Evolutionary conservation across 805 yeast genomes (phyloP), one percentile per base, ranked within the genome.

Genomic region (Monosporozyma unispora): DNA sequence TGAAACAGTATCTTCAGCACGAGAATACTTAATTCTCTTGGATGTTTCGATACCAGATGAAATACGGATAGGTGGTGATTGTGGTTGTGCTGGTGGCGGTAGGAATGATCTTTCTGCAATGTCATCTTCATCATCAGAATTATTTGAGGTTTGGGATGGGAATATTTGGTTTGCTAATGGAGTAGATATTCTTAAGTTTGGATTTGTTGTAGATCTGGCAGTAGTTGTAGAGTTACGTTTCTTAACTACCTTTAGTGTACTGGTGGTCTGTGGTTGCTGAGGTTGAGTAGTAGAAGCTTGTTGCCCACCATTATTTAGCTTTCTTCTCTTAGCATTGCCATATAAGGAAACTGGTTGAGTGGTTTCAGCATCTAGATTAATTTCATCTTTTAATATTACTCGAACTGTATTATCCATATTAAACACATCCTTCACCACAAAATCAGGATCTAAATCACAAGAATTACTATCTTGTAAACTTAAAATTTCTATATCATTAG

Each of bases 401-500:
- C 75, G 65, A 8, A 79, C 74, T 4, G 73, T 64, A 50, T 72
- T 75, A 50, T 69, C 73, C 12, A 67, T 64, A 47, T 73, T 78
- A 57, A 87, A 84, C 5, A 85, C 81, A 56, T 84, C 87, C 9
- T 74, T 75, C 0, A 81, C 83, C 2, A 64, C 52, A 54, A 81
- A 86, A 52, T 85, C 95, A 0, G 90, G 90, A 63, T 87, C 96
- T 50, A 87, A 67, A 60, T 87, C 95, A 56, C 90, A 84, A 50
- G 75, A 75, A 51, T 79, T 76, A 40, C 64, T 64, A 62, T 86
- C 91, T 59, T 86, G 95, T 4, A 87, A 65, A 46, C 77, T 76
- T n/a, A 74, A 67, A 39, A 87, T 77, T 5, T 71, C 71, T 18
- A 85, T 62, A 0, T 75, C 74, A 4, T 74, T 78, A 45, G 76